phyloP scores from a whole-genome alignment of 306 rosid genomes.

The Dryas drummondii region DNA sequence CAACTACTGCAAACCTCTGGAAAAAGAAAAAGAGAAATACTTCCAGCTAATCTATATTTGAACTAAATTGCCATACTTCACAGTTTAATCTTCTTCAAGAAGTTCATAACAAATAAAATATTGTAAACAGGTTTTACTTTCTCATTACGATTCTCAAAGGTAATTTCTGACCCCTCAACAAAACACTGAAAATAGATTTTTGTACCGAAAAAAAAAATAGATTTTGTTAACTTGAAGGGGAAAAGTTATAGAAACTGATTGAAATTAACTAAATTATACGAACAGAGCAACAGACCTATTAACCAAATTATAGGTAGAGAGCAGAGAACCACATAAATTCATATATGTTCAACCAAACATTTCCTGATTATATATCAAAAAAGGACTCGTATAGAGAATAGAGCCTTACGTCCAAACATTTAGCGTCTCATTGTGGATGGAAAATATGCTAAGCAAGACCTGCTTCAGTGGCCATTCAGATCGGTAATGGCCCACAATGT shows the following conservation, averaged over 20 bases:
- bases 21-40: background rate
- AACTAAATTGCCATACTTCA: background rate
- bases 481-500: slow-evolving; percentile 75
- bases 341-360: slow-evolving; percentile 2
- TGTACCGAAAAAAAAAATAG: too few species aligned
- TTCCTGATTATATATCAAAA: background rate
- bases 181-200: background rate
- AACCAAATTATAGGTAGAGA: background rate
- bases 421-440: slow-evolving; percentile 91
- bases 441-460: slow-evolving; percentile 71
- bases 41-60: background rate
- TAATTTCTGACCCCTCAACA: background rate
- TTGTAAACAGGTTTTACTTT: background rate
- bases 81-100: background rate
- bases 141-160: background rate
- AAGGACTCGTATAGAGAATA: background rate
- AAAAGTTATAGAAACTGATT: background rate
- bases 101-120: background rate
- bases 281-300: background rate
- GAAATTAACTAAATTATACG: background rate
- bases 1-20: background rate
- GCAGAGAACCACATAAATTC: background rate
- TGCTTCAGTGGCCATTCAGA: slow-evolving; percentile 93
- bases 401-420: slow-evolving; percentile 95
- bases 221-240: background rate